A percentile compares a stretch with the other conserved stretches of the same genome.
Conservation (phyloP, 1,284 basidiomycete genomes). For the Heliocybe sulcata region DNA sequence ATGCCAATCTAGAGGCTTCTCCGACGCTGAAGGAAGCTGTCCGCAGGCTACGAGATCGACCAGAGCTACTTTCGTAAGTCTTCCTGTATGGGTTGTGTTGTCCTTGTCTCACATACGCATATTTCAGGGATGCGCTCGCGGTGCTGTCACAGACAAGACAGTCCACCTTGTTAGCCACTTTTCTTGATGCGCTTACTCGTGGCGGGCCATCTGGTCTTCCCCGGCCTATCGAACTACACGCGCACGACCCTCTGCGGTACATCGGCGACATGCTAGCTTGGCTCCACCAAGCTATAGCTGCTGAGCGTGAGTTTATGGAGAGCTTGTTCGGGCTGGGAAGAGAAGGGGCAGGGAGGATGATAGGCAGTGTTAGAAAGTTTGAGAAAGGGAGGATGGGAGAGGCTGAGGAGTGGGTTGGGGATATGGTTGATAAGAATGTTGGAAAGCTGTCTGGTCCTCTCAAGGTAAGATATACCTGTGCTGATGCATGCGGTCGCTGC, state of each 20-base stretch:
- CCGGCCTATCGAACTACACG: constrained; percentile 93
- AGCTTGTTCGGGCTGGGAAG: constrained; percentile 53
- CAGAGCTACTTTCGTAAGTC: constrained; percentile 74
- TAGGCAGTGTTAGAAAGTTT: constrained; percentile 64
- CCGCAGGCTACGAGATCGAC: constrained; percentile 61
- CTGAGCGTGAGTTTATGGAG: constrained; percentile 90
- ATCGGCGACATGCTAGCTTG: constrained; percentile 98
- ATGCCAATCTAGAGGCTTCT: constrained; percentile 75
- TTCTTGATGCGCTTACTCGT: constrained; percentile 84
- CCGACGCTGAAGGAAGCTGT: constrained; percentile 70
- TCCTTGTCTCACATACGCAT: background rate
- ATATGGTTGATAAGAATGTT: constrained; percentile 78
- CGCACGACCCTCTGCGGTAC: constrained; percentile 94
- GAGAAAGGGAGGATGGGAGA: constrained; percentile 32
- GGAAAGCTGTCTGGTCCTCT: constrained; percentile 83
- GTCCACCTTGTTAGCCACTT: constrained; percentile 69
- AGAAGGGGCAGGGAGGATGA: constrained; percentile 41
- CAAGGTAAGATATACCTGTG: constrained; percentile 42
- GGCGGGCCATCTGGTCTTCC: constrained; percentile 87
- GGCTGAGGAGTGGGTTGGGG: constrained; percentile 75
- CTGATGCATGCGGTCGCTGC: background rate
- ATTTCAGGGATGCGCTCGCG: constrained; percentile 66
- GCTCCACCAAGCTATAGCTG: constrained; percentile 95
- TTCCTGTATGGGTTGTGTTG: background rate
- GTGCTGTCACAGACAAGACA: constrained; percentile 81